These are phyloP conservation scores for Polytrichum formosum DNA, from an alignment of 225 moss, liverwort and hornwort species.

Conservation along the genomic window DNA sequence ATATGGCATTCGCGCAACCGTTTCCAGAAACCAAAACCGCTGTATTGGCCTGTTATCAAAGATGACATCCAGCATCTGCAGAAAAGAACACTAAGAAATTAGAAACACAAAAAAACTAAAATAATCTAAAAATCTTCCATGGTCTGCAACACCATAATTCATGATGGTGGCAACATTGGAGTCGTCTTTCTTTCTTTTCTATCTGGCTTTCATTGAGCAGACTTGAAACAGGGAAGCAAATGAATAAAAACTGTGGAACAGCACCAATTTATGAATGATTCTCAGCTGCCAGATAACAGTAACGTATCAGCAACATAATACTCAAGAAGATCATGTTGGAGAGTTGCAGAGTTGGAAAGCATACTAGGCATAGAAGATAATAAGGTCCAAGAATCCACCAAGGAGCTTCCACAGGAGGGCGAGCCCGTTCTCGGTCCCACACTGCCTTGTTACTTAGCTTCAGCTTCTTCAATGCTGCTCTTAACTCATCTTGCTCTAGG, in stretches of 20 bases:
- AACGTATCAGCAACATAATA: not conserved
- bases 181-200: too few relatives aligned
- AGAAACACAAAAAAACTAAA: too few relatives aligned
- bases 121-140: too few relatives aligned
- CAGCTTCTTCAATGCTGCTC: constrained; percentile 69
- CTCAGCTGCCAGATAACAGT: not conserved
- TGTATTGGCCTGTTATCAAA: constrained; percentile 86
- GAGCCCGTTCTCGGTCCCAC: constrained; percentile 67
- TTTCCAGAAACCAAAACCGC: constrained; percentile 98
- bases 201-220: too few relatives aligned
- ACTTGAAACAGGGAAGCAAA: too few relatives aligned
- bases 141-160: too few relatives aligned
- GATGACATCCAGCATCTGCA: constrained; percentile 95
- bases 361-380: constrained; percentile 76
- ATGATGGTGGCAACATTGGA: too few relatives aligned
- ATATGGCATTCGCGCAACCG: constrained; percentile 98
- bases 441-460: constrained; percentile 76
- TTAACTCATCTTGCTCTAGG: constrained; percentile 77
- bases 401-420: constrained; percentile 78
- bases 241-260: too few relatives aligned
- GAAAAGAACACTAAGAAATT: not conserved
- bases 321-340: not conserved
- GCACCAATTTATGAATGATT: not conserved
- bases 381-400: constrained; percentile 98
- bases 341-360: constrained; percentile 2